A percentile compares a stretch with the other conserved stretches of the same genome.
phyloP scores from a whole-genome alignment of 495 filamentous ascomycete genomes.

The Penicillium silybi region DNA sequence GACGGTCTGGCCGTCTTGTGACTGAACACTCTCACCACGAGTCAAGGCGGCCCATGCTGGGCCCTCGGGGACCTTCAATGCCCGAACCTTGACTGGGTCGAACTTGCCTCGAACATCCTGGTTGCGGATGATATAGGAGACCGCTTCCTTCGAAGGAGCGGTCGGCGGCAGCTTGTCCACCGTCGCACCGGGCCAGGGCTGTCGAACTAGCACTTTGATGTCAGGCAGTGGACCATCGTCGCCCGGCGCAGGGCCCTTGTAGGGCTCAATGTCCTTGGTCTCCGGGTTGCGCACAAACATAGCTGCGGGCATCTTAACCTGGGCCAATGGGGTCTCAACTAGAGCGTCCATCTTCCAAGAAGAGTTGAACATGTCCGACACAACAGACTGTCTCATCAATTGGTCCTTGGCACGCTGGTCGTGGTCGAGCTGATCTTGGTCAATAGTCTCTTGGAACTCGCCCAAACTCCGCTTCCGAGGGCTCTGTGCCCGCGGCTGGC shows the following conservation, averaged over 20 bases:
- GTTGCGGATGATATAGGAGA: constrained; percentile 80
- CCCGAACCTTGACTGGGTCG: constrained; percentile 54
- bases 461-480: constrained; percentile 61
- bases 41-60: constrained; percentile 51
- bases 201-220: constrained; percentile 68
- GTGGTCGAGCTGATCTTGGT: not conserved
- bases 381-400: constrained; percentile 53
- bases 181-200: constrained; percentile 77
- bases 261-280: constrained; percentile 62
- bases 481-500: constrained; percentile 23
- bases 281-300: constrained; percentile 64
- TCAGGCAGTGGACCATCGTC: constrained; percentile 48
- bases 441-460: constrained; percentile 43
- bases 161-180: constrained; percentile 63
- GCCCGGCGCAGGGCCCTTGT: constrained; percentile 61
- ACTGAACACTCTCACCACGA: constrained; percentile 51
- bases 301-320: constrained; percentile 63
- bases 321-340: constrained; percentile 55
- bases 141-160: constrained; percentile 55
- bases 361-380: constrained; percentile 79
- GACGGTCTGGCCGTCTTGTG: constrained; percentile 52
- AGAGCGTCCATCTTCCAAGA: constrained; percentile 69
- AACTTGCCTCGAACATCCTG: constrained; percentile 80
- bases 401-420: constrained; percentile 38
- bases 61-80: constrained; percentile 52